A percentile compares a stretch with the other conserved stretches of the same genome.
Conservation (phyloP, 2,329 filamentous ascomycete species). For the Teratosphaeriaceae sp. region DNA sequence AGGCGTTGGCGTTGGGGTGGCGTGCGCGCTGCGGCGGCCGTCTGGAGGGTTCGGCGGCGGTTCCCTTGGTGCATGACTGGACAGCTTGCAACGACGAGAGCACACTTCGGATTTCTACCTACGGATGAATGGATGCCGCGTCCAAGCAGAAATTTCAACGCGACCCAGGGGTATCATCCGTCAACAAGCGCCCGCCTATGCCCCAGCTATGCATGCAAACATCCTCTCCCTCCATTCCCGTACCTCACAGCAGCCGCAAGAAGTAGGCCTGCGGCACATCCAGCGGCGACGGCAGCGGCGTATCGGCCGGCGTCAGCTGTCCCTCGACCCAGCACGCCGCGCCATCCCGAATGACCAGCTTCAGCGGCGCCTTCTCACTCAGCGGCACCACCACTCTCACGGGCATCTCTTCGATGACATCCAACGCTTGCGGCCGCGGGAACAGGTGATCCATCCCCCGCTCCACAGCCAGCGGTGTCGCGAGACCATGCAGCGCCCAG, state of each 20-base stretch:
- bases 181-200: not conserved
- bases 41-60: too few relatives aligned
- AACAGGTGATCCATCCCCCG: not conserved
- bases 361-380: too few relatives aligned
- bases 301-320: slow-evolving; percentile 8
- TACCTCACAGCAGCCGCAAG: slow-evolving; percentile 18
- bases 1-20: too few relatives aligned
- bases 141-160: too few relatives aligned
- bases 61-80: too few relatives aligned
- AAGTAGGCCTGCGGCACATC: not conserved
- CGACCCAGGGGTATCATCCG: not conserved
- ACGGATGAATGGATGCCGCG: too few relatives aligned
- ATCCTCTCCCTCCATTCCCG: not conserved
- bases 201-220: not conserved
- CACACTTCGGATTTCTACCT: too few relatives aligned
- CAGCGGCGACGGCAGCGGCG: not conserved
- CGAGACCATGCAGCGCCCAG: slow-evolving; percentile 17
- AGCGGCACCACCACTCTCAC: too few relatives aligned
- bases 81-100: too few relatives aligned
- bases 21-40: too few relatives aligned
- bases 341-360: not conserved
- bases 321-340: slow-evolving; percentile 7
- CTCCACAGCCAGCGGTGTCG: slow-evolving; percentile 3
- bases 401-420: too few relatives aligned
- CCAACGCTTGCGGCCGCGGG: too few relatives aligned